Base-by-base conservation (phyloP, 169 alveolate species). In the Cryptosporidium tyzzeri region DNA sequence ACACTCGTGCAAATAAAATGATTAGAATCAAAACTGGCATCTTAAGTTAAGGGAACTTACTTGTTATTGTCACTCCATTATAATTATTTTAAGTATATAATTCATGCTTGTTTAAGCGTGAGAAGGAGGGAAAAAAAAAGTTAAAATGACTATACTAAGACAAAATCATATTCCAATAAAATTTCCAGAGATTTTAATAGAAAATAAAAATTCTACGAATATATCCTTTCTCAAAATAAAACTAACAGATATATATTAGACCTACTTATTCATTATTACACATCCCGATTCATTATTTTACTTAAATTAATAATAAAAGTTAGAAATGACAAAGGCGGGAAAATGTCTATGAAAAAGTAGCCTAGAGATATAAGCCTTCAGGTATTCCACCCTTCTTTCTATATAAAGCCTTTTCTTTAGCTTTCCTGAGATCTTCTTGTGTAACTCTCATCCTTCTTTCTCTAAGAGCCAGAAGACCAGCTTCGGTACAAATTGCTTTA, bases 391-490 rank as follows among this genome's bases (percentile, higher is more conserved):
- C 99, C 96, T 98, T 98, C 95, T 98, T 98, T 92, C 96, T 97
- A 93, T 97, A 98, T 59, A 98, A 96, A 3, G 99, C 99, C 94
- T 99, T 99, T 92, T 98, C 99, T 91, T 97, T 97, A 4, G 99
- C 99, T 85, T 97, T 97, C 84, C 98, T 94, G 86, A 99, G 96
- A 93, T 99, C 99, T 45, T 94, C 96, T 92, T 96, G 98, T 16
- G 97, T 96, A 44, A 98, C 98, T 92, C 96, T 97, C 99, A 98
- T 99, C 71, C 99, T 96, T 71, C 99, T 96, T 93, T 98, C 99
- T 58, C 99, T 97, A 69, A 99, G 96, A 26, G 99, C 99, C 18
- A 99, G 94, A 85, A 99, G 94, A 9, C 99, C 99, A 31, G 99
- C 99, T 93, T 99, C 99, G 48, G 99, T 97, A 91, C 99, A 97